These are phyloP conservation scores for Phlyctochytrium planicorne DNA, from an alignment of 192 early-diverging fungal species.

Conservation along the genomic window DNA sequence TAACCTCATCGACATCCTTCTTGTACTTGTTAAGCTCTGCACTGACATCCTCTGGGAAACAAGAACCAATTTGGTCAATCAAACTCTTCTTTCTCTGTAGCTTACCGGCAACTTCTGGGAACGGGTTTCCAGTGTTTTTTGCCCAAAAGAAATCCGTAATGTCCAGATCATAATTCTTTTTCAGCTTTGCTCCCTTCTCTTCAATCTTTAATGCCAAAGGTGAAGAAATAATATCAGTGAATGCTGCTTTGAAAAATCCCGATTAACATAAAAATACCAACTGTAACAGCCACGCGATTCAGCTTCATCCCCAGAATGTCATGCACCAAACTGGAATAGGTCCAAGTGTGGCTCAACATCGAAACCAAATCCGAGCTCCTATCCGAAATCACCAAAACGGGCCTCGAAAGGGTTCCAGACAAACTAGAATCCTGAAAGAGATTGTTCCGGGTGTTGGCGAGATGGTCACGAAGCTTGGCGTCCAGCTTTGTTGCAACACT, in stretches of 20 bases:
- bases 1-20: conserved; percentile 90
- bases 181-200: conserved; percentile 54
- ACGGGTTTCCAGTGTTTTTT: conserved; percentile 86
- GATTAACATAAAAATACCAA: conserved; percentile 27
- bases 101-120: conserved; percentile 91
- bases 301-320: conserved; percentile 92
- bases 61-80: not conserved
- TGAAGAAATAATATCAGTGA: not conserved
- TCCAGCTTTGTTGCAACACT: conserved; percentile 91
- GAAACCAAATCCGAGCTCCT: conserved; percentile 87
- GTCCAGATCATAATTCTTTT: conserved; percentile 86
- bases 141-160: conserved; percentile 92
- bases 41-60: conserved; percentile 75
- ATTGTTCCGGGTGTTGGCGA: conserved; percentile 83
- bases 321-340: conserved; percentile 94
- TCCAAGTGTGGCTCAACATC: conserved; percentile 97
- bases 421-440: conserved; percentile 63
- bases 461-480: conserved; percentile 83
- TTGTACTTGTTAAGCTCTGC: conserved; percentile 92
- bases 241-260: not conserved
- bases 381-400: conserved; percentile 86
- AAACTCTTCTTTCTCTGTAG: conserved; percentile 9
- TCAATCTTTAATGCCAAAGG: conserved; percentile 35
- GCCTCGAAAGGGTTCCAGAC: not conserved
- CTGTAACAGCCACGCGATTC: conserved; percentile 75